A percentile compares a stretch with the other conserved stretches of the same genome.
phyloP scores from a whole-genome alignment of 371 early-diverging fungal species.

The Vavraia culicis region DNA sequence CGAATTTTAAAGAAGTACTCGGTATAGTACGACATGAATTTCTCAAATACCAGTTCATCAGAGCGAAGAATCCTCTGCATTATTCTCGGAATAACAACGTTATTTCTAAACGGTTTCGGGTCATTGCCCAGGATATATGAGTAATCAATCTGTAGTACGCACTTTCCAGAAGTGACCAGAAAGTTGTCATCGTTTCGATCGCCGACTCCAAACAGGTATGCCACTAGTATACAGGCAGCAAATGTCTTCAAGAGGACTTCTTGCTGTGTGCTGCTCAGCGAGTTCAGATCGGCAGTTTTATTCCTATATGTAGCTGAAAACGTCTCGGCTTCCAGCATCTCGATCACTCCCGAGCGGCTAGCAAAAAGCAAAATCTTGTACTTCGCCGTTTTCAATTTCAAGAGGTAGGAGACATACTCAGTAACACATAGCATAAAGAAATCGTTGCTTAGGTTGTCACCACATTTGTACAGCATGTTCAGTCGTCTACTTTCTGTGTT shows the following conservation, averaged over 20 bases:
- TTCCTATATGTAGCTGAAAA: no score
- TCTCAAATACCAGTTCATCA: conserved; percentile 4
- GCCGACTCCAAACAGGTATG: conserved; percentile 86
- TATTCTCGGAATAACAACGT: conserved; percentile 46
- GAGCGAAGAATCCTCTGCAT: conserved; percentile 8
- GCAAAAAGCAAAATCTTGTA: no score
- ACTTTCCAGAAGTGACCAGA: conserved; percentile 52
- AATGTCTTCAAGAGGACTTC: conserved; percentile 8
- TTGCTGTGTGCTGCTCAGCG: background rate
- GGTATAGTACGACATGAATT: background rate
- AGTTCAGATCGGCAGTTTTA: no score
- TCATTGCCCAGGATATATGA: conserved; percentile 83
- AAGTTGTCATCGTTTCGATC: conserved; percentile 89
- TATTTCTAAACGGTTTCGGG: conserved; percentile 88
- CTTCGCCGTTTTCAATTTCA: no score
- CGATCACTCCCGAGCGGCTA: no score
- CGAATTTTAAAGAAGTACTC: background rate
- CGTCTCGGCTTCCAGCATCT: no score
- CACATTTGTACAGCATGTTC: no score
- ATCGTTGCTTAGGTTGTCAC: no score
- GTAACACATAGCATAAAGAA: no score
- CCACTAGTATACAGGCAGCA: conserved; percentile 69
- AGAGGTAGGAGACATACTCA: no score
- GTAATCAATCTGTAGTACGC: conserved; percentile 86
- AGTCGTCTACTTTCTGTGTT: no score